Base-by-base conservation (phyloP, 495 filamentous ascomycete species). In the Daldinia concentrica region DNA sequence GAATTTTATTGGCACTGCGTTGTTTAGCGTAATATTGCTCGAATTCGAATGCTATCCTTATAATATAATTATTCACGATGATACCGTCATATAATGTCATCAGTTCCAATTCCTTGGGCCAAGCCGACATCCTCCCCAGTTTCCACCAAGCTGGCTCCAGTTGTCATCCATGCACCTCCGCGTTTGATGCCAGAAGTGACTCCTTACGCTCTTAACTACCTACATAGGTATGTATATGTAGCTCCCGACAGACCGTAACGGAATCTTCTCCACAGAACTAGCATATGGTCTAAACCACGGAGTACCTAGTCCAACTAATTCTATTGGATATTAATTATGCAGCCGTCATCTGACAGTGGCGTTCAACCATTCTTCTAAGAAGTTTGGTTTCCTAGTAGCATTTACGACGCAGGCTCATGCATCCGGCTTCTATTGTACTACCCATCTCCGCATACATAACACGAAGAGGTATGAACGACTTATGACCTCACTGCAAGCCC, bases 201-300 rank as follows among this genome's bases (percentile, higher is more conserved):
- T 19, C 19, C 22, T 48, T 24, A 48, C 24, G 8, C 22, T 9
- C 43, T 24, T 22, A 4, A 48, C 17, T 22, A n/a, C n/a, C n/a
- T n/a, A n/a, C n/a, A n/a, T n/a, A n/a, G n/a, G n/a, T n/a, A n/a
- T n/a, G n/a, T n/a, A n/a, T n/a, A n/a, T n/a, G n/a, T n/a, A 22
- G 11, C 19, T 48, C 19, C 9, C 43, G 41, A 17, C 7, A 45
- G 39, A 19, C 32, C 9, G 11, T 45, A 19, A 4, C 8, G 6
- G 6, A 4, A 45, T 11, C 3, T 9, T 63, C 48, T 26, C 60
- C 60, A 54, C 48, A 54, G 6, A 63, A 63, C 41, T 29, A 12
- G 2, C n/a, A 55, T 30, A 9, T 9, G 24, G 11, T 24, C 57
- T 45, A 14, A 58, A 17, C n/a, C 2, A 6, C 19, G 14, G 6